Base-by-base conservation (phyloP, 768 basidiomycete species). In the Punctularia strigosozonata region DNA sequence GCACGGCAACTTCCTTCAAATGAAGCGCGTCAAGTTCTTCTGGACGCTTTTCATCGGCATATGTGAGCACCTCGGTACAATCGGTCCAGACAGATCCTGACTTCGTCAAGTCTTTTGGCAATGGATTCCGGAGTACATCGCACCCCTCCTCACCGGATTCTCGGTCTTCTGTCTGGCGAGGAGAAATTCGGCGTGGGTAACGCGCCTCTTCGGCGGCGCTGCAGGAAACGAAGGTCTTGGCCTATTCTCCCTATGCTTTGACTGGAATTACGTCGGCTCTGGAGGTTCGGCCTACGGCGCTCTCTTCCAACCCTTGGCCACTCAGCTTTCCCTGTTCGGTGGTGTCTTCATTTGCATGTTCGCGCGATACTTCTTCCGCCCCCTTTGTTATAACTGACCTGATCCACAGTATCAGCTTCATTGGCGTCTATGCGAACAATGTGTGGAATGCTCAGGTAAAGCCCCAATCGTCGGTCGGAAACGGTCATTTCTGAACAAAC, bases 341-440 rank as follows among this genome's bases (percentile, higher is more conserved):
- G 76, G 75, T 1, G 65, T 65, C 10, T 50, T 68, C 13, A 47
- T 75, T 10, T 75, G 68, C 66, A 65, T 69, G 71, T 75, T 37
- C 33, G 65, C 44, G 3, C 18, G n/a, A 2, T 21, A 48, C 28
- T 50, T 7, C 22, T 17, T 43, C 24, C 41, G 31, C 70, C 3
- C 60, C 78, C 26, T 77, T 75, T 2, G 76, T 76, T n/a, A 60
- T 79, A n/a, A n/a, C n/a, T n/a, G n/a, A n/a, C n/a, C n/a, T n/a
- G n/a, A n/a, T n/a, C n/a, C n/a, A n/a, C n/a, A n/a, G n/a, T n/a
- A n/a, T n/a, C n/a, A n/a, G n/a, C n/a, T n/a, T n/a, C n/a, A n/a
- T n/a, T n/a, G n/a, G n/a, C n/a, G n/a, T n/a, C n/a, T n/a, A n/a
- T n/a, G n/a, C n/a, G n/a, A n/a, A n/a, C n/a, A n/a, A 56, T 23